Evolutionary conservation across 208 protist genomes (phyloP).

Genomic region (Wallacemonas sp.): DNA sequence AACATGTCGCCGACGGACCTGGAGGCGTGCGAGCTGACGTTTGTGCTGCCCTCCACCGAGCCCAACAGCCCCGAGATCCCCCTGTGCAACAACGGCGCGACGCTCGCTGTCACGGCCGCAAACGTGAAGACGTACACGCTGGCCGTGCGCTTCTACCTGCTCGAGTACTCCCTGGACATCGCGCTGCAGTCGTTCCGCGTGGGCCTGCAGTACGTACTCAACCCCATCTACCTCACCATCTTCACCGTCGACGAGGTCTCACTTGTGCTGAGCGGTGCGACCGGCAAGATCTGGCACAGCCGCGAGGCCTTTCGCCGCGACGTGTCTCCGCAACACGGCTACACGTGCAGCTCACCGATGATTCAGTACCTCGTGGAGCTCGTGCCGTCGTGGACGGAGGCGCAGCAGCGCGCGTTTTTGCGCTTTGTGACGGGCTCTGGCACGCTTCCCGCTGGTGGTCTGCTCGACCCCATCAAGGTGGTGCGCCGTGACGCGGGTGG

Average conservation of each 20-base stretch:
- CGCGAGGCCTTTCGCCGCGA: constrained; percentile 41
- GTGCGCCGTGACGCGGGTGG: constrained; percentile 58
- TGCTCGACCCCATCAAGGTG: constrained; percentile 71
- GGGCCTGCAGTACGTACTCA: constrained; percentile 50
- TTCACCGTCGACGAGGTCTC: constrained; percentile 64
- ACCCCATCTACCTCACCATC: constrained; percentile 52
- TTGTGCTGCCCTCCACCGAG: constrained; percentile 50
- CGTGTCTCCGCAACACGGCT: constrained; percentile 65
- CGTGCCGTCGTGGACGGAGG: constrained; percentile 49
- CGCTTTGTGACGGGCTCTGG: constrained; percentile 82
- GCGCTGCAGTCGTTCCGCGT: constrained; percentile 45
- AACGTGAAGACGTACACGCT: constrained; percentile 57
- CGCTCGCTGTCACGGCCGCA: constrained; percentile 22
- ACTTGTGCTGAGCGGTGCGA: constrained; percentile 46
- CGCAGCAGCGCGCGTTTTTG: constrained; percentile 72
- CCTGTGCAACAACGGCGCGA: constrained; percentile 23
- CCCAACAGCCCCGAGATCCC: constrained; percentile 18
- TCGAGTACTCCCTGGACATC: constrained; percentile 25
- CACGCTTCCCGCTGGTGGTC: constrained; percentile 51
- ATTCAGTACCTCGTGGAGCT: constrained; percentile 61
- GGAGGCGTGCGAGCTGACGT: constrained; percentile 46
- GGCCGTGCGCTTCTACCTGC: constrained; percentile 42
- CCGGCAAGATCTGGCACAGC: constrained; percentile 62
- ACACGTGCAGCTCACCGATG: constrained; percentile 48
- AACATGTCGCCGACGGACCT: constrained; percentile 39